Conservation (phyloP, 202 grass and related monocot genomes). For the Dendrocalamus latiflorus region DNA sequence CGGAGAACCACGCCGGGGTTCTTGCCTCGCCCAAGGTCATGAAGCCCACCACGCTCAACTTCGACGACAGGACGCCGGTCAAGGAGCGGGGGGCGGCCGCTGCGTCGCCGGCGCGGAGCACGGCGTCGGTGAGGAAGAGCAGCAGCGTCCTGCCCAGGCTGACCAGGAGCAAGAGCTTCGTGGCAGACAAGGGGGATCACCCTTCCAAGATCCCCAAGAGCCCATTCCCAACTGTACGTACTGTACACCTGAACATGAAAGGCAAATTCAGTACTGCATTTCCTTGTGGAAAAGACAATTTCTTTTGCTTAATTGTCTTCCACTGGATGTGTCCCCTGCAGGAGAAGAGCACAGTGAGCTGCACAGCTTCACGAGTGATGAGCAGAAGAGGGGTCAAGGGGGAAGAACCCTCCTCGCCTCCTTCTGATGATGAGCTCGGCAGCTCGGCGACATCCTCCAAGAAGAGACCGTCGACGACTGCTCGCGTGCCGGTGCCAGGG, state of each 20-base stretch:
- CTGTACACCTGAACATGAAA: not conserved
- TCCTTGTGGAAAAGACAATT: not conserved
- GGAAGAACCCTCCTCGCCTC: slow-evolving; percentile 37
- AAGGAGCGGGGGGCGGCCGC: slow-evolving; percentile 18
- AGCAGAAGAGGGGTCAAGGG: slow-evolving; percentile 30
- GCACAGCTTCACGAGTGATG: slow-evolving; percentile 3
- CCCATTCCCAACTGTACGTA: slow-evolving; percentile 51
- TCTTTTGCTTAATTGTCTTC: not conserved
- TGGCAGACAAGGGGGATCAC: slow-evolving; percentile 32
- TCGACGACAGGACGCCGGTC: slow-evolving; percentile 57
- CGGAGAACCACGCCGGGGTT: slow-evolving; percentile 31
- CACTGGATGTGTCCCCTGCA: not conserved
- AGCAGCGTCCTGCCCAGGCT: slow-evolving; percentile 43
- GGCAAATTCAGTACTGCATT: too few species aligned
- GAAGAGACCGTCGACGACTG: slow-evolving; percentile 22
- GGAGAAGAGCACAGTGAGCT: slow-evolving; percentile 68
- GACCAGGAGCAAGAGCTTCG: slow-evolving; percentile 51
- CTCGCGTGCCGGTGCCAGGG: slow-evolving; percentile 49
- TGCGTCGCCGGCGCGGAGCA: slow-evolving; percentile 38
- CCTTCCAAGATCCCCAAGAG: slow-evolving; percentile 66
- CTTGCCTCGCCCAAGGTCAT: slow-evolving; percentile 38
- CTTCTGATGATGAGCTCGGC: slow-evolving; percentile 43
- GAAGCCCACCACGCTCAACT: slow-evolving; percentile 58
- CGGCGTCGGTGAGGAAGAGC: slow-evolving; percentile 51
- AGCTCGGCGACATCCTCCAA: slow-evolving; percentile 48